A percentile compares a stretch with the other conserved stretches of the same genome.
Evolutionary conservation across 139 green algal genomes (phyloP).

Genomic region (Chara braunii): DNA sequence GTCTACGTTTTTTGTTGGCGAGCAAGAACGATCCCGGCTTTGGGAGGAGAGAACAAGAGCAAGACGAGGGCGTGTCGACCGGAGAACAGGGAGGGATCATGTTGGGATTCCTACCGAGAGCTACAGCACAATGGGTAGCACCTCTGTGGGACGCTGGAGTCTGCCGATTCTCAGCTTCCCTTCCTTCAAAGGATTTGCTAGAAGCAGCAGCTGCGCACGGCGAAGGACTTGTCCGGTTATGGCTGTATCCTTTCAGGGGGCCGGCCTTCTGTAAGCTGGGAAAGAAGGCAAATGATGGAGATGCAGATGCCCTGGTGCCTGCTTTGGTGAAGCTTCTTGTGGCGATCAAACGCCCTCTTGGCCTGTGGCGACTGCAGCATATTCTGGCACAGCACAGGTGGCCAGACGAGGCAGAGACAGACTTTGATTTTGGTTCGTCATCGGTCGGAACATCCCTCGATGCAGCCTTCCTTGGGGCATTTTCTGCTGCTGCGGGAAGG

Average conservation of each 20-base stretch:
- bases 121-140: constrained; percentile 5
- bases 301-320: too few species aligned
- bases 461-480: constrained; percentile 5
- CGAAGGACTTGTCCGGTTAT: too few species aligned
- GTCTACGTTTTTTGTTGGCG: too few species aligned
- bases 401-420: neutral
- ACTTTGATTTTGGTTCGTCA: constrained; percentile 18
- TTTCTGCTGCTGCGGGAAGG: constrained; percentile 9
- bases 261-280: too few species aligned
- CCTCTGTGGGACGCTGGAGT: constrained; percentile 7
- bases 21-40: too few species aligned
- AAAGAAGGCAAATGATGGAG: too few species aligned
- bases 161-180: neutral
- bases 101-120: constrained; percentile 1
- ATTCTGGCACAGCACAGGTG: constrained; percentile 10
- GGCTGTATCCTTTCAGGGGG: too few species aligned
- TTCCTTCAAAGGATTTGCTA: too few species aligned
- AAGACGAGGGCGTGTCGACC: neutral
- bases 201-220: too few species aligned
- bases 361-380: constrained; percentile 13
- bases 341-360: constrained; percentile 5
- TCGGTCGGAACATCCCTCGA: constrained; percentile 16
- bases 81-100: neutral
- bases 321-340: constrained; percentile 3
- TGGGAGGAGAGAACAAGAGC: neutral